phyloP scores from a whole-genome alignment of 2,329 filamentous ascomycete species.

The Lomentospora prolificans region DNA sequence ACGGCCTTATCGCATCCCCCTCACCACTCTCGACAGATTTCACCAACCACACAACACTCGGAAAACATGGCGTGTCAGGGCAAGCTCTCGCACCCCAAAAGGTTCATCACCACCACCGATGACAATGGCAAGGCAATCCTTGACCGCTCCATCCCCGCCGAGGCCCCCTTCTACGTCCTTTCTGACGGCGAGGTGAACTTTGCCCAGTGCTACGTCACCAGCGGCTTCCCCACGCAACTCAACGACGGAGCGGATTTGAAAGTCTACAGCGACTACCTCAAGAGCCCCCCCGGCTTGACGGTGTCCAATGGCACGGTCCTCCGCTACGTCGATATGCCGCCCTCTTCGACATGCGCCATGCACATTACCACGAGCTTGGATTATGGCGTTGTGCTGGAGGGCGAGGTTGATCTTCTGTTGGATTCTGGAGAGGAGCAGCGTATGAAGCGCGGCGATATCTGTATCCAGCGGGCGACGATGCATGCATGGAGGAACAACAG shows the following conservation, averaged over 20 bases:
- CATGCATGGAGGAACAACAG: conserved; percentile 43
- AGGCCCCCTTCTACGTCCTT: conserved; percentile 19
- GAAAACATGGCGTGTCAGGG: conserved; percentile 12
- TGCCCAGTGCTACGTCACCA: conserved; percentile 32
- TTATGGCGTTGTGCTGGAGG: conserved; percentile 45
- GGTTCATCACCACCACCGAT: conserved; percentile 11
- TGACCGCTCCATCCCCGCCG: conserved; percentile 12
- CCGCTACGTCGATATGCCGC: conserved; percentile 37
- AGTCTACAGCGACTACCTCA: conserved; percentile 22
- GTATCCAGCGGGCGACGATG: conserved; percentile 44
- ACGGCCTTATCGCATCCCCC: too few species aligned
- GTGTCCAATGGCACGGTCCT: conserved; percentile 30
- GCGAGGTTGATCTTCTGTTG: conserved; percentile 38
- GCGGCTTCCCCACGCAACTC: conserved; percentile 26
- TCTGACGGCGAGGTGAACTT: conserved; percentile 25
- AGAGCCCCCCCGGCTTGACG: conserved; percentile 21
- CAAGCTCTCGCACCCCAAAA: conserved; percentile 14
- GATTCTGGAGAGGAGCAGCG: conserved; percentile 38
- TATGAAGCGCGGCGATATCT: conserved; percentile 42
- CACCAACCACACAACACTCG: conserved; percentile 3
- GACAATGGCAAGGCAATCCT: conserved; percentile 11
- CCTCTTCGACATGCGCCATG: conserved; percentile 29
- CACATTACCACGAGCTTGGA: conserved; percentile 45
- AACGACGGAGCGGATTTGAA: conserved; percentile 29
- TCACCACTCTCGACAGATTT: too few species aligned